Base-by-base conservation (phyloP, 345 rosid genomes). In the Salix udensis region DNA sequence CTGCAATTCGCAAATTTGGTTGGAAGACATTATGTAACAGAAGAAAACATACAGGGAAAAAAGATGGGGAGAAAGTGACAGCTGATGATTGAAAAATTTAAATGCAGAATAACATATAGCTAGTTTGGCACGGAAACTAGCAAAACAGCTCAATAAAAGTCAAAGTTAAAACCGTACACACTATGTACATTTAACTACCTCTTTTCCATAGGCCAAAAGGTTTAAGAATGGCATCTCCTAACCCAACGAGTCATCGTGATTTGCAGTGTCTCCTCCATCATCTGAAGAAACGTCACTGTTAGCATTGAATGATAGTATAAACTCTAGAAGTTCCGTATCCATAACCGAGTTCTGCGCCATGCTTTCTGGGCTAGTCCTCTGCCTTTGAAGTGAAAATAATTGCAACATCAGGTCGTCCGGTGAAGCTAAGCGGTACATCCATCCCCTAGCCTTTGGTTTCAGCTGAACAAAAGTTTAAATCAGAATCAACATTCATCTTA, bases 391-490 rank as follows among this genome's bases (percentile, higher is more conserved):
- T 12, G 87, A 85, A 77, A 88, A 87, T 68, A 89, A 82, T 60
- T 86, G 92, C 71, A 82, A 24, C 88, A 91, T 71, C 76, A 91
- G 85, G 70, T 88, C 89, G 58, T 79, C 77, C 1, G 90, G 83
- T 26, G 88, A 82, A 65, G 85, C 81, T 58, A 81, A 9, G 28
- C 65, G 75, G 82, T 78, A 69, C 90, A 83, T 87, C 90, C 93
- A 86, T 71, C 90, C 81, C 82, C 88, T 84, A 65, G 86, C 80
- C 86, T 46, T 86, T 6, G 87, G 88, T 78, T 87, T 89, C 37
- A 82, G 86, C 96, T 89, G 91, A 79, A 83, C 74, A 89, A 88
- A 85, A 82, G 80, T 77, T 82, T 81, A 84, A 78, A 88, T 83
- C 83, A 82, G 76, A 79, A 78, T 83, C 73, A 65, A 80, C 80